Percentiles rank a stretch among this genome's conserved stretches.
phyloP scores from a whole-genome alignment of 768 basidiomycete genomes.

The Tulasnella sp. region DNA sequence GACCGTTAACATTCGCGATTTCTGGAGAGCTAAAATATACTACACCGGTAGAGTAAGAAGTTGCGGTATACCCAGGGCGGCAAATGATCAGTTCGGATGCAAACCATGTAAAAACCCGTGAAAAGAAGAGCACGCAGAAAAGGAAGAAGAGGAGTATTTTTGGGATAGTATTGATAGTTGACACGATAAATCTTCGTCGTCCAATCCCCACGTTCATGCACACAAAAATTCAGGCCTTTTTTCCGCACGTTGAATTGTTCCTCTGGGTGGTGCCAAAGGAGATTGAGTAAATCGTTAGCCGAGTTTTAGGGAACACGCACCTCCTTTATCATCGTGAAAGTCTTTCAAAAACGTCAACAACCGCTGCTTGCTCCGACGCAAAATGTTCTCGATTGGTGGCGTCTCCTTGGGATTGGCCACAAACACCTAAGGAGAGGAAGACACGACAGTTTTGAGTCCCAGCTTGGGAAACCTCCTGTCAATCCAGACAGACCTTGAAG shows the following conservation, averaged over 20 bases:
- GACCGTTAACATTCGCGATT: too few relatives aligned
- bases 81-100: too few relatives aligned
- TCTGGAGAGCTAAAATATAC: too few relatives aligned
- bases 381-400: constrained; percentile 80
- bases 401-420: constrained; percentile 99
- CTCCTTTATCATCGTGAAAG: constrained; percentile 98
- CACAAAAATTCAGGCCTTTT: neutral
- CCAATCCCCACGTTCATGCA: too few relatives aligned
- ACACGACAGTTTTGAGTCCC: neutral
- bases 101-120: too few relatives aligned
- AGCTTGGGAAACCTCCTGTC: neutral
- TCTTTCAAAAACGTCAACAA: constrained; percentile 74
- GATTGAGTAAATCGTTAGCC: neutral
- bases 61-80: too few relatives aligned
- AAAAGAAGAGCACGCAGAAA: too few relatives aligned
- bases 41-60: too few relatives aligned
- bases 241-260: constrained; percentile 78
- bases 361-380: constrained; percentile 89
- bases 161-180: too few relatives aligned
- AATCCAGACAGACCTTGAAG: constrained; percentile 69
- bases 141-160: too few relatives aligned
- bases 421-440: constrained; percentile 52
- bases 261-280: constrained; percentile 31
- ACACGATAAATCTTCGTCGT: too few relatives aligned
- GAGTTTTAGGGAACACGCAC: constrained; percentile 31